Evolutionary conservation across 345 rosid species (phyloP), one percentile per base, ranked within the genome.

Genomic region (Turritis glabra): DNA sequence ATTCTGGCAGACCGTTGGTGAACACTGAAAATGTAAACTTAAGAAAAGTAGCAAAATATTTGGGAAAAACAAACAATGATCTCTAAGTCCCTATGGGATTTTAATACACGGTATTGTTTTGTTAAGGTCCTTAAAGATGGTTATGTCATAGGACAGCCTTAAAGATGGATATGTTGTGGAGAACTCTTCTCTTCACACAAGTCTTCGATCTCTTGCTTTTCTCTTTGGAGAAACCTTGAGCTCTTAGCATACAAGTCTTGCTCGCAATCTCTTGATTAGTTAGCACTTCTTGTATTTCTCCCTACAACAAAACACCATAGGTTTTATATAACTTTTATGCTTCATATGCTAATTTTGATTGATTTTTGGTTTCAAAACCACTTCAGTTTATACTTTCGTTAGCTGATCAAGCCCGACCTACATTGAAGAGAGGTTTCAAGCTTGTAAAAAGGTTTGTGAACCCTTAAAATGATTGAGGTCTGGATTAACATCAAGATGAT

Each of bases 251-350:
- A n/a, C n/a, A n/a, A n/a, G n/a, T n/a, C n/a, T n/a, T n/a, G n/a
- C n/a, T n/a, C n/a, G n/a, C n/a, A n/a, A n/a, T n/a, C n/a, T n/a
- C n/a, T n/a, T n/a, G n/a, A n/a, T n/a, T n/a, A n/a, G n/a, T n/a
- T 97, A 77, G 96, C 98, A 21, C 96, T 91, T 6, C 97, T 91
- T 44, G 98, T 97, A 66, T 96, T 93, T 78, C 96, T 92, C 53
- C 85, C 82, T 9, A 93, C 91, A 83, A 97, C 98, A 96, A 93
- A 73, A 91, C 98, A 41, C 98, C 96, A 53, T 97, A 93, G 96
- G 98, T 91, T 78, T 22, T 29, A 18, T 13, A 15, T 52, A 10
- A 47, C 1, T 25, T 57, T 37, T 53, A 14, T 37, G 35, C 7
- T 40, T 60, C 52, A 37, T 21, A n/a, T n/a, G n/a, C n/a, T n/a